A percentile compares a stretch with the other conserved stretches of the same genome.
phyloP scores from a whole-genome alignment of 2,329 filamentous ascomycete genomes.

The Ilyonectria robusta region DNA sequence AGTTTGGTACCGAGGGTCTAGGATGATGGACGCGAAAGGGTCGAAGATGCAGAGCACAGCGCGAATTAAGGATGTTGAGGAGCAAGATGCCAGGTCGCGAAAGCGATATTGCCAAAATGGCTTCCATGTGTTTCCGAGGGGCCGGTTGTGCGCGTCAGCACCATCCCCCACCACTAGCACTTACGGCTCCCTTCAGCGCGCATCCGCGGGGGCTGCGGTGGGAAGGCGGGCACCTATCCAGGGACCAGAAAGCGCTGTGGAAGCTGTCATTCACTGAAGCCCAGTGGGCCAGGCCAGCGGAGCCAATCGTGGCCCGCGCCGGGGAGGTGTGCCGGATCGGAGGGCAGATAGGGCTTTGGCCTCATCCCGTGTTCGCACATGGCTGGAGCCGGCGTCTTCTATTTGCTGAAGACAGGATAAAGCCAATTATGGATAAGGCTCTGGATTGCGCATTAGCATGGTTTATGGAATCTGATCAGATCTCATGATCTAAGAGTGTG shows the following conservation, averaged over 20 bases:
- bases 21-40: conserved; percentile 13
- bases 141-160: conserved; percentile 44
- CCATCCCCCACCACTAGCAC: conserved; percentile 27
- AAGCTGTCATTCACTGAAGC: neutral
- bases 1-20: neutral
- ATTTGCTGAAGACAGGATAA: conserved; percentile 31
- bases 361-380: conserved; percentile 39
- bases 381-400: conserved; percentile 31
- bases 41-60: conserved; percentile 12
- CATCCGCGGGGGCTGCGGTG: neutral
- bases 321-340: conserved; percentile 47
- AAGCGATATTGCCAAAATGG: conserved; percentile 14
- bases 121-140: conserved; percentile 37
- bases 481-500: conserved; percentile 3
- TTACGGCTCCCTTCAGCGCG: conserved; percentile 2
- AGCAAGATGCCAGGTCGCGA: conserved; percentile 18
- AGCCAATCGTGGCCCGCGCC: conserved; percentile 48
- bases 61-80: conserved; percentile 29
- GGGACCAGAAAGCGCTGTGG: conserved; percentile 6
- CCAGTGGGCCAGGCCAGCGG: neutral
- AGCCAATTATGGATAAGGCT: conserved; percentile 12
- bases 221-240: neutral
- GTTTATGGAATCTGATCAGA: neutral
- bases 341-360: conserved; percentile 38
- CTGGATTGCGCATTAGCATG: conserved; percentile 4